Percentiles rank a stretch among this genome's conserved stretches.
Evolutionary conservation across 208 protist genomes (phyloP).

Genomic region (Acanthamoeba pearcei): DNA sequence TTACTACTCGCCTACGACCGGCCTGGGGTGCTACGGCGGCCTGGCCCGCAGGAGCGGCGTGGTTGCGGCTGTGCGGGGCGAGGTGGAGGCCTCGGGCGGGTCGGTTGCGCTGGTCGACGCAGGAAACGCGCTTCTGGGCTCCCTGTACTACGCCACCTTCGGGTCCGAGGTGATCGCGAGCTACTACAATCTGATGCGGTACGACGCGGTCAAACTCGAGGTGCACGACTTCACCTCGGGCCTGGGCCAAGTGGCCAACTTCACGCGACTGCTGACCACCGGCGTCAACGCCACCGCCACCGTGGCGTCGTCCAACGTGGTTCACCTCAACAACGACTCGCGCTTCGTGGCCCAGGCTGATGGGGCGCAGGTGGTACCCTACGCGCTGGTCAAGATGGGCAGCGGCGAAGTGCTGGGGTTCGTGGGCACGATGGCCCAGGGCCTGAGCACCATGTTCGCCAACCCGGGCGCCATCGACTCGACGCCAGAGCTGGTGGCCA

Average conservation of each 20-base stretch:
- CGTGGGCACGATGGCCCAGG: not conserved
- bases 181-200: slow-evolving; percentile 19
- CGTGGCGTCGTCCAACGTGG: slow-evolving; percentile 39
- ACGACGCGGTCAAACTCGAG: slow-evolving; percentile 55
- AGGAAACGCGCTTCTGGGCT: not conserved
- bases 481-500: not conserved
- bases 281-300: not conserved
- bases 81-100: not conserved
- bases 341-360: not conserved
- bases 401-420: not conserved
- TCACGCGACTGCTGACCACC: not conserved
- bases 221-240: slow-evolving; percentile 27
- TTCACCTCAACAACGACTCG: slow-evolving; percentile 42
- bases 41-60: not conserved
- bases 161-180: slow-evolving; percentile 19
- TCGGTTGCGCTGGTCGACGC: slow-evolving; percentile 31
- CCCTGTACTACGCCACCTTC: slow-evolving; percentile 13
- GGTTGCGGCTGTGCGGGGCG: not conserved
- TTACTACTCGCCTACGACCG: not conserved
- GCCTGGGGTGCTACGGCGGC: not conserved
- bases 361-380: not conserved
- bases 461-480: not conserved
- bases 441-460: not conserved
- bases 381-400: not conserved
- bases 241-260: not conserved